A percentile compares a stretch with the other conserved stretches of the same genome.
Evolutionary conservation across 1,139 yeast species (phyloP).

Genomic region (Magnusiomyces clavatus): DNA sequence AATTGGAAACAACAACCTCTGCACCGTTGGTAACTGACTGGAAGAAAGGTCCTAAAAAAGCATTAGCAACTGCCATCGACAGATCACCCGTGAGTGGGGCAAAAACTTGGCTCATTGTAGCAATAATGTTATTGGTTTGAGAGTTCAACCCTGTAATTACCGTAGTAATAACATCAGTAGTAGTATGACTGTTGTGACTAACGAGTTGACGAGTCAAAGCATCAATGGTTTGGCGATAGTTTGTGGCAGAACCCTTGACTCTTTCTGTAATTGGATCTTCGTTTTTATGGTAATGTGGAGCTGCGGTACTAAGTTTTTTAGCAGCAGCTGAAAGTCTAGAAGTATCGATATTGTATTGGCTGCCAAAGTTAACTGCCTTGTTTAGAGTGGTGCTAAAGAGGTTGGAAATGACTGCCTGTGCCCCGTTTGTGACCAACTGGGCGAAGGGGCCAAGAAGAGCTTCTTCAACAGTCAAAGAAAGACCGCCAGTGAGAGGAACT

Average conservation of each 20-base stretch:
- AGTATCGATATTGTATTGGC: slow-evolving; percentile 18
- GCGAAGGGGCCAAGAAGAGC: slow-evolving; percentile 21
- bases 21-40: slow-evolving; percentile 28
- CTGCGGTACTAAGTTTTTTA: slow-evolving; percentile 10
- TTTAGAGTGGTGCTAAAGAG: slow-evolving; percentile 14
- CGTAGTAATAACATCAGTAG: slow-evolving; percentile 9
- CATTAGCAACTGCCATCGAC: slow-evolving; percentile 21
- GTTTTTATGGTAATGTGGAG: slow-evolving; percentile 2
- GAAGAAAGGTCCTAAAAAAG: slow-evolving; percentile 23
- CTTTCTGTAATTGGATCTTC: slow-evolving; percentile 13
- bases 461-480: slow-evolving; percentile 18
- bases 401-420: slow-evolving; percentile 22
- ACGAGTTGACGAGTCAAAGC: slow-evolving; percentile 16
- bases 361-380: slow-evolving; percentile 14
- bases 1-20: slow-evolving; percentile 24
- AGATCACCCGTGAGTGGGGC: slow-evolving; percentile 23
- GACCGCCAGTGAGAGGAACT: slow-evolving; percentile 21
- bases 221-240: slow-evolving; percentile 20
- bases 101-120: slow-evolving; percentile 19
- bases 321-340: slow-evolving; percentile 12
- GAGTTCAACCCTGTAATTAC: slow-evolving; percentile 13
- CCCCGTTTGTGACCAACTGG: slow-evolving; percentile 24
- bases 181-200: slow-evolving; percentile 17
- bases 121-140: slow-evolving; percentile 15
- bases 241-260: slow-evolving; percentile 18